These are phyloP conservation scores for Pyronema domesticum DNA, from an alignment of 495 filamentous ascomycete species.

Conservation along the genomic window DNA sequence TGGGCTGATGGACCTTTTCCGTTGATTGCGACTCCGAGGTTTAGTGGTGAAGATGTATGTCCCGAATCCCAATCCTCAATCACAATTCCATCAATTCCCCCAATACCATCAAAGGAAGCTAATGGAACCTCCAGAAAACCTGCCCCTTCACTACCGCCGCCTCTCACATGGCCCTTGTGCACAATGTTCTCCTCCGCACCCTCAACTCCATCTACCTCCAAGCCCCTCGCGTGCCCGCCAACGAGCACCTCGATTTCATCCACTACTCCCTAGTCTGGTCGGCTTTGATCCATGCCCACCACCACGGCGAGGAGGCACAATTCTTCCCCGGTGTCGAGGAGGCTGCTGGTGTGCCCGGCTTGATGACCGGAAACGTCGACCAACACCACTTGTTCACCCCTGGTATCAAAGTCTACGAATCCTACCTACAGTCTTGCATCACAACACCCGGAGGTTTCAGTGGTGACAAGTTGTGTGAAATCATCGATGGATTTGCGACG, in stretches of 20 bases:
- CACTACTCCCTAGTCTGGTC: conserved; percentile 26
- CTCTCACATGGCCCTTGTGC: conserved; percentile 29
- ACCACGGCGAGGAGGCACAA: conserved; percentile 28
- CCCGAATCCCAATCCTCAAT: not conserved
- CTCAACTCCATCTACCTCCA: conserved; percentile 36
- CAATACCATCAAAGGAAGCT: not conserved
- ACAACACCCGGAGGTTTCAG: conserved; percentile 21
- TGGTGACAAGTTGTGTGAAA: conserved; percentile 23
- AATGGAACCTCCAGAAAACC: conserved; percentile 6
- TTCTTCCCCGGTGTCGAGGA: conserved; percentile 32
- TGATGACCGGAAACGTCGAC: conserved; percentile 31
- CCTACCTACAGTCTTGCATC: conserved; percentile 24
- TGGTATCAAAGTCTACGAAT: conserved; percentile 26
- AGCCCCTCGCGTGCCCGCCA: conserved; percentile 26
- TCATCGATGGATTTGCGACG: conserved; percentile 30
- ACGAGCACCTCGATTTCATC: conserved; percentile 27
- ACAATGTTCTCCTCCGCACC: conserved; percentile 33
- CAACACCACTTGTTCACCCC: conserved; percentile 32
- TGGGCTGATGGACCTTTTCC: conserved; percentile 36
- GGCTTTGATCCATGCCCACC: conserved; percentile 28
- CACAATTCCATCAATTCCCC: not conserved
- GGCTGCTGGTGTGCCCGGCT: conserved; percentile 24
- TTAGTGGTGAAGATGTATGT: conserved; percentile 5
- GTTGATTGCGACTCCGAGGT: conserved; percentile 32
- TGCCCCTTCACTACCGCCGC: conserved; percentile 25